Evolutionary conservation across 108 stramenopile species (phyloP).

Genomic region (Stephanodiscus minutulus): DNA sequence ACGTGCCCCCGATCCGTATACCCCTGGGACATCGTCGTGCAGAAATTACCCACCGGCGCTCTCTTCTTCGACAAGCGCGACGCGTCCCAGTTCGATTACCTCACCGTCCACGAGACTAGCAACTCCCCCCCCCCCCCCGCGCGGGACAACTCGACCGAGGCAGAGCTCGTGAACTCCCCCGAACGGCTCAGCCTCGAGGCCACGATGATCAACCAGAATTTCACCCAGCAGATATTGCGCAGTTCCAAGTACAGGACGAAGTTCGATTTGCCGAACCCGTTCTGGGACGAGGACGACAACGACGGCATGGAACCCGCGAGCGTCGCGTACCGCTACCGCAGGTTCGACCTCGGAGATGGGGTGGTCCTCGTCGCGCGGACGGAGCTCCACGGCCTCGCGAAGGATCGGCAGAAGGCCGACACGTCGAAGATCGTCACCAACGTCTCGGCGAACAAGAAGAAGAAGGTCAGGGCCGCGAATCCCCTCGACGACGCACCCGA

Average conservation of each 20-base stretch:
- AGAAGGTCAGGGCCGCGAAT: conserved; percentile 31
- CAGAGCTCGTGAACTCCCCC: conserved; percentile 87
- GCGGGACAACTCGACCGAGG: conserved; percentile 48
- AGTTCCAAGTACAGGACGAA: conserved; percentile 65
- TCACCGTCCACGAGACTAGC: conserved; percentile 91
- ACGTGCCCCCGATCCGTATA: conserved; percentile 93
- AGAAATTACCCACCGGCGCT: conserved; percentile 88
- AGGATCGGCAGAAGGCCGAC: conserved; percentile 50
- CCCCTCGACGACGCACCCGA: conserved; percentile 26
- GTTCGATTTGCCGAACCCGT: conserved; percentile 57
- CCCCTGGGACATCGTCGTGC: conserved; percentile 97
- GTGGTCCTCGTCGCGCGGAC: conserved; percentile 75
- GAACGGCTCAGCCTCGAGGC: conserved; percentile 93
- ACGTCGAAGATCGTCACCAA: conserved; percentile 25
- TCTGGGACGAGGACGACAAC: conserved; percentile 95
- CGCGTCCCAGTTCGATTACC: conserved; percentile 90
- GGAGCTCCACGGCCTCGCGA: conserved; percentile 83
- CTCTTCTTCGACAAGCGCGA: conserved; percentile 98
- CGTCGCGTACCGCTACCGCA: conserved; percentile 97
- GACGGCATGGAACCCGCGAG: conserved; percentile 95
- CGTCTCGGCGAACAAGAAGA: conserved; percentile 33
- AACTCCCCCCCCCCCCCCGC: conserved; percentile 68
- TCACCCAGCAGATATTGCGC: conserved; percentile 95
- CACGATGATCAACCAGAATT: conserved; percentile 97
- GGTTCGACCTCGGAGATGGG: conserved; percentile 85